Evolutionary conservation across 176 grass and related monocot genomes (phyloP).

Genomic region (Avena insularis): DNA sequence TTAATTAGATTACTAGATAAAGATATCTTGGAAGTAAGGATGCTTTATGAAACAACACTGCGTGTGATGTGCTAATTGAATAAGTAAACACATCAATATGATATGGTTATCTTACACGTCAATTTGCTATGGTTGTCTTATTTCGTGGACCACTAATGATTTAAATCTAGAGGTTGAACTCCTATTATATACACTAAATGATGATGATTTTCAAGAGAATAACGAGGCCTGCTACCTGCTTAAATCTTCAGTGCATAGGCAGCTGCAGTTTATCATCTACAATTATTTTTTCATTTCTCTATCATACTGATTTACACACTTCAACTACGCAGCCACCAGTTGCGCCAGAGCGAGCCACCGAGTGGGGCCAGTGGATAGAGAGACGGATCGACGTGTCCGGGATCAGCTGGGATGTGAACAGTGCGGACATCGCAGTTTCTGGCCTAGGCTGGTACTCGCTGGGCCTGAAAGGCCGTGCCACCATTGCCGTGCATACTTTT

Average conservation of each 20-base stretch:
- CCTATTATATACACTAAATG: conserved; percentile 2
- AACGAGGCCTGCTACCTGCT: background rate
- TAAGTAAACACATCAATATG: conserved; percentile 22
- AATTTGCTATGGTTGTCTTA: background rate
- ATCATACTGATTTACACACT: conserved; percentile 45
- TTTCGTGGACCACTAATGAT: background rate
- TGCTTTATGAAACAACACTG: background rate
- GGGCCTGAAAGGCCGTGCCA: conserved; percentile 79
- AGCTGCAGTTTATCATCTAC: conserved; percentile 36
- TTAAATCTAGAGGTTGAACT: background rate
- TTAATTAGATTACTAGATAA: background rate
- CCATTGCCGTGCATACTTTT: conserved; percentile 70
- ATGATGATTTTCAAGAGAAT: conserved; percentile 10
- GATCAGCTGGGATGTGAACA: conserved; percentile 80
- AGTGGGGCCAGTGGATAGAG: conserved; percentile 72
- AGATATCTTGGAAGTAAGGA: conserved; percentile 1
- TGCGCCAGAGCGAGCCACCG: conserved; percentile 54
- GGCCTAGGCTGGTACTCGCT: conserved; percentile 88
- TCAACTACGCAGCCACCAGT: conserved; percentile 66
- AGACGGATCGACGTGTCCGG: conserved; percentile 67
- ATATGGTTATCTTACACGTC: background rate
- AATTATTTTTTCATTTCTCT: conserved; percentile 15
- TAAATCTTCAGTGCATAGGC: conserved; percentile 6
- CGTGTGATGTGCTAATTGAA: conserved; percentile 15
- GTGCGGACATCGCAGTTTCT: conserved; percentile 71